A percentile compares a stretch with the other conserved stretches of the same genome.
Conservation (phyloP, 768 basidiomycete genomes). For the Pholiota microspora region DNA sequence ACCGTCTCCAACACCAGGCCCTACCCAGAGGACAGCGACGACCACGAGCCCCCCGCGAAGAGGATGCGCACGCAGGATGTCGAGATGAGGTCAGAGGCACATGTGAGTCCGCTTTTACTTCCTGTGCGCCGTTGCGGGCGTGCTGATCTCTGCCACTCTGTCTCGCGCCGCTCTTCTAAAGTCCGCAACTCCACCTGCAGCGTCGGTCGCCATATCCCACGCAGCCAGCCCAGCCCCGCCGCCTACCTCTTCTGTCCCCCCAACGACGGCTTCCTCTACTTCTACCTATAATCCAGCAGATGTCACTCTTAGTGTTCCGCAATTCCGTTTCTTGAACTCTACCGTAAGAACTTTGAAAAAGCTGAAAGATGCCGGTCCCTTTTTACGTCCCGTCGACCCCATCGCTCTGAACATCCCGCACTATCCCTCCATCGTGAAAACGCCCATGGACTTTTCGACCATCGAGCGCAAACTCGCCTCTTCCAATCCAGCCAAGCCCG, state of each 20-base stretch:
- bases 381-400: constrained; percentile 86
- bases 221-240: constrained; percentile 36
- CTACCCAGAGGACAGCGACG: constrained; percentile 45
- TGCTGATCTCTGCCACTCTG: constrained; percentile 40
- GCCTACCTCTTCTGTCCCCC: constrained; percentile 20
- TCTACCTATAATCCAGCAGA: constrained; percentile 17
- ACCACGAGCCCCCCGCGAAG: constrained; percentile 81
- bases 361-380: constrained; percentile 78
- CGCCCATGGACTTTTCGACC: constrained; percentile 93
- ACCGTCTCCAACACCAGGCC: constrained; percentile 35
- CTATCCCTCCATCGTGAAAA: constrained; percentile 82
- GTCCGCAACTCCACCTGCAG: constrained; percentile 76
- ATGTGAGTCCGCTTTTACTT: constrained; percentile 54
- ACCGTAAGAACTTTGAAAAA: constrained; percentile 84
- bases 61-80: constrained; percentile 77
- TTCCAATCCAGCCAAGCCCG: constrained; percentile 78
- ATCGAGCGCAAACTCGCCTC: constrained; percentile 84
- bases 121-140: constrained; percentile 51
- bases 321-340: constrained; percentile 77
- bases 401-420: constrained; percentile 83
- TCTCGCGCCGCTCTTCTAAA: constrained; percentile 39
- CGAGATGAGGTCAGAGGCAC: constrained; percentile 45
- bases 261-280: constrained; percentile 19
- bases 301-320: constrained; percentile 58
- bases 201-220: constrained; percentile 41